Evolutionary conservation across 164 flowering plant genomes (phyloP), one percentile per base, ranked within the genome.

Genomic region (Kalanchoe fedtschenkoi): DNA sequence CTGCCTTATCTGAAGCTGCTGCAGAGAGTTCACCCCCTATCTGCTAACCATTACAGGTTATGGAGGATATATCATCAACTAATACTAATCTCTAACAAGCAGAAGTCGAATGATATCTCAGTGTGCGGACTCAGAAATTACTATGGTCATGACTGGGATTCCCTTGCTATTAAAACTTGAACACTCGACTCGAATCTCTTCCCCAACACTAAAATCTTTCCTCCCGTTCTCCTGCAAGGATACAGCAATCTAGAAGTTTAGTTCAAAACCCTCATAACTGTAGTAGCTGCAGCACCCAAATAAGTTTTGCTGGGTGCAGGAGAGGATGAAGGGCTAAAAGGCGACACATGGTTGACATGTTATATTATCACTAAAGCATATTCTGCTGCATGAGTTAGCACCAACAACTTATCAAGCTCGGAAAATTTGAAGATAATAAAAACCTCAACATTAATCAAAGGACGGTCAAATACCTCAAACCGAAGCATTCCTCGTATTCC

Each of bases 401-500:
- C 0, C 1, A 10, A 15, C 44, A 41, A 16, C 5, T 41, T 19
- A 47, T 47, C 54, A 47, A 21, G 46, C 54, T 22, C 54, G 3
- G 6, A 47, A 47, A 47, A 19, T 21, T 47, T 26, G 28, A 7
- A 47, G 22, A 43, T 15, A 43, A n/a, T 15, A n/a, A 44, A 4
- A 24, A 59, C 39, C 24, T 58, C 61, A 16, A 35, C 32, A 34
- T 59, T 59, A 0, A 59, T 9, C 26, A 43, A 56, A 34, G n/a
- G 21, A 41, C 28, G 21, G 21, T 34, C 11, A 41, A 61, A n/a
- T 77, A 95, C 99, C 95, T 90, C 83, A 80, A 85, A 90, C 35
- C 77, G 76, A 63, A 78, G 84, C 96, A 91, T 88, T 55, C 95
- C 99, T 60, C 77, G 84, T 58, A 88, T 62, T 66, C 86, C 89